These are phyloP conservation scores for Gynandropsis gynandra DNA, from an alignment of 345 rosid genomes.

Conservation along the genomic window DNA sequence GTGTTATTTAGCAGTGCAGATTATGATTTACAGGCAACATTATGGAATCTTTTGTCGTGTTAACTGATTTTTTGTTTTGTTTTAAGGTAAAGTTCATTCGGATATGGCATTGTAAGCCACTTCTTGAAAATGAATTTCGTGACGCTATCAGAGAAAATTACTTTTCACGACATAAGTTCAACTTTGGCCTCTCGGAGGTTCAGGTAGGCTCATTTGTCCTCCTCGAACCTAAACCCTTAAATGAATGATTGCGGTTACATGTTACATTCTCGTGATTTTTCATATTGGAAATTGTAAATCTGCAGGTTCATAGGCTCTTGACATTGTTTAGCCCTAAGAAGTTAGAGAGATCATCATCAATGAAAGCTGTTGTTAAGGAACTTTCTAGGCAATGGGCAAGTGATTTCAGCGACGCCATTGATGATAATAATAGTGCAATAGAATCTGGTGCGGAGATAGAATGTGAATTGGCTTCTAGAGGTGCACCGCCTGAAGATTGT, in stretches of 20 bases:
- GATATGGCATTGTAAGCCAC: conserved; percentile 53
- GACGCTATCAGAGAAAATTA: conserved; percentile 58
- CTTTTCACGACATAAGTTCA: conserved; percentile 44
- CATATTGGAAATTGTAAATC: conserved; percentile 7
- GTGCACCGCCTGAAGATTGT: conserved; percentile 17
- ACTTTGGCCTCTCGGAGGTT: conserved; percentile 59
- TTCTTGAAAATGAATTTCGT: conserved; percentile 48
- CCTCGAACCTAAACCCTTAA: neutral
- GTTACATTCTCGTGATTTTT: neutral
- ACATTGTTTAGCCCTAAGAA: conserved; percentile 38
- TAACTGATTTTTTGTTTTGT: conserved; percentile 11
- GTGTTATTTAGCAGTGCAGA: neutral
- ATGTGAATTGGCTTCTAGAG: conserved; percentile 9
- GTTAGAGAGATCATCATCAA: conserved; percentile 16
- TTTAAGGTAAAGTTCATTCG: conserved; percentile 42
- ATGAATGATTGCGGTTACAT: neutral
- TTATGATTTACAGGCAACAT: too few relatives aligned
- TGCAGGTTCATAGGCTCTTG: conserved; percentile 42
- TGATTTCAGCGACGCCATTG: conserved; percentile 11
- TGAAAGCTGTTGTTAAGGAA: neutral
- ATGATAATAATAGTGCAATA: conserved; percentile 6
- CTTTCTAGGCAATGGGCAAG: conserved; percentile 1
- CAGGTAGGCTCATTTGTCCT: conserved; percentile 41
- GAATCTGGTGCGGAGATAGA: conserved; percentile 12
- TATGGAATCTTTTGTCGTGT: neutral